Evolutionary conservation across 257 asterid genomes (phyloP).

Genomic region (Penstemon davidsonii): DNA sequence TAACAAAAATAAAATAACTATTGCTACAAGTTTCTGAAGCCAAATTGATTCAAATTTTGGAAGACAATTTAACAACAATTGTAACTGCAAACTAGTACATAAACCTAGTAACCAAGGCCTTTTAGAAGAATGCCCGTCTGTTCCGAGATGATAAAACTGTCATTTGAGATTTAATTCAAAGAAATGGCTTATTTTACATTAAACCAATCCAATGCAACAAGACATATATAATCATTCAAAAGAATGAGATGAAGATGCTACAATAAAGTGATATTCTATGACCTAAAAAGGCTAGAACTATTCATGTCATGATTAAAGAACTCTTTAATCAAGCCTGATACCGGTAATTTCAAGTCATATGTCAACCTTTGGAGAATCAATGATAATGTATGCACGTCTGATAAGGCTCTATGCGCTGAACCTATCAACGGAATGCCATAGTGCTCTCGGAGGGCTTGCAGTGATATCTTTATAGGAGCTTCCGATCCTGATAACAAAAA

Average conservation of each 20-base stretch:
- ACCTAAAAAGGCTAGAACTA: conserved; percentile 7
- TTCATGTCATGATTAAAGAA: conserved; percentile 42
- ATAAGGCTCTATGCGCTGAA: conserved; percentile 77
- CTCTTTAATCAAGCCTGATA: conserved; percentile 49
- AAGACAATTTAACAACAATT: not conserved
- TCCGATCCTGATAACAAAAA: conserved; percentile 48
- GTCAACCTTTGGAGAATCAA: conserved; percentile 70
- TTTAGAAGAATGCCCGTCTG: not conserved
- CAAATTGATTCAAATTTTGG: not conserved
- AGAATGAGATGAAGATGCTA: conserved; percentile 38
- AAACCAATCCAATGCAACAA: conserved; percentile 22
- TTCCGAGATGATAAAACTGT: not conserved
- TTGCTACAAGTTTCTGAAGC: not conserved
- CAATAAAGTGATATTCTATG: conserved; percentile 25
- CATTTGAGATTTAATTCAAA: not conserved
- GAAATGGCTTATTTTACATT: conserved; percentile 13
- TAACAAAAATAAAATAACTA: not conserved
- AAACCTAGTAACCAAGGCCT: conserved; percentile 7
- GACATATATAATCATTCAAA: conserved; percentile 26
- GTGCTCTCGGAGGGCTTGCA: conserved; percentile 63
- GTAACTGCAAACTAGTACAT: conserved; percentile 12
- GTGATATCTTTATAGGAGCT: conserved; percentile 36
- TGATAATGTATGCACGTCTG: conserved; percentile 70
- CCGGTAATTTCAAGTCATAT: conserved; percentile 50
- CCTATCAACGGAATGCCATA: conserved; percentile 59